Evolutionary conservation across 2,329 filamentous ascomycete species (phyloP).

Genomic region (Hirsutella minnesotensis): DNA sequence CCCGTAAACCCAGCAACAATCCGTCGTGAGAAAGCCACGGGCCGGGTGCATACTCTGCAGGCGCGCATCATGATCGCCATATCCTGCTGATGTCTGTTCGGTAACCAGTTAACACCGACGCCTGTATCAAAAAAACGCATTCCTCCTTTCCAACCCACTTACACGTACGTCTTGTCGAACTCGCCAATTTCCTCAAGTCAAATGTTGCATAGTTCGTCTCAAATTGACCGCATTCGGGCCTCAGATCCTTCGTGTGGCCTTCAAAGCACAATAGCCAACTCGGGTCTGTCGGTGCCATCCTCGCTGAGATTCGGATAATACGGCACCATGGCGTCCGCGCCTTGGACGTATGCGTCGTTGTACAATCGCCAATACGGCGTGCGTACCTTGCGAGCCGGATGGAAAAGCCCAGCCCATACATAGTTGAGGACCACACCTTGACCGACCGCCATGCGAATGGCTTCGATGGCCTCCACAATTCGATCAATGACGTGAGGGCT

Average conservation of each 20-base stretch:
- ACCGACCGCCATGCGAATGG: constrained; percentile 84
- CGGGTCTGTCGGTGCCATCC: constrained; percentile 64
- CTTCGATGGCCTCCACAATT: constrained; percentile 94
- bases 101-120: no score
- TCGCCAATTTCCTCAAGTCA: neutral
- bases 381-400: constrained; percentile 88
- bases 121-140: neutral
- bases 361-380: constrained; percentile 94
- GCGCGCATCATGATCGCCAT: no score
- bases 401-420: constrained; percentile 94
- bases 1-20: no score
- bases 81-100: no score
- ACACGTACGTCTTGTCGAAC: neutral
- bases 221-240: neutral
- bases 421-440: constrained; percentile 94
- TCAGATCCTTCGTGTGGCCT: neutral
- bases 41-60: no score
- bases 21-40: no score
- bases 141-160: neutral
- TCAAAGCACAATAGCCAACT: constrained; percentile 75
- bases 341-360: constrained; percentile 93
- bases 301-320: constrained; percentile 86
- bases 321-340: constrained; percentile 87
- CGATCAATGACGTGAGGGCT: constrained; percentile 97
- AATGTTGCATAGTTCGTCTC: neutral